Conservation (phyloP, 192 early-diverging fungal species). For the Linnemannia zychae region DNA sequence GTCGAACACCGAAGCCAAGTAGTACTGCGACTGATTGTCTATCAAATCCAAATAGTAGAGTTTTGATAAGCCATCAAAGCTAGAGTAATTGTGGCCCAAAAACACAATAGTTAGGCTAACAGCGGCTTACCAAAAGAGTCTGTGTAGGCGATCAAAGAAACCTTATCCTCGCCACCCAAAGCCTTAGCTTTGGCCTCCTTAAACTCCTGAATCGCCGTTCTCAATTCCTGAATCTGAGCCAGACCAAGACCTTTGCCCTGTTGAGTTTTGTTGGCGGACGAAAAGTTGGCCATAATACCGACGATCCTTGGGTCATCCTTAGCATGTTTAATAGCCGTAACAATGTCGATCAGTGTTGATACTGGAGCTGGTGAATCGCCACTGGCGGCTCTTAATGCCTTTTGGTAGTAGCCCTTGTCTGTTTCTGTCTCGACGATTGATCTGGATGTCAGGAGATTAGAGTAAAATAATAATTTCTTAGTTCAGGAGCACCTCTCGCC, state of each 20-base stretch:
- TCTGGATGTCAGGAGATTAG: too few species aligned
- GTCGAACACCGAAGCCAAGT: slow-evolving; percentile 74
- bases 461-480: background rate
- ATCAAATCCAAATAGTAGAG: background rate
- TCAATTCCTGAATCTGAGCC: slow-evolving; percentile 75
- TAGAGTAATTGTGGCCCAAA: too few species aligned
- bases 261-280: slow-evolving; percentile 32
- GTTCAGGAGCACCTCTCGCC: background rate
- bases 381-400: slow-evolving; percentile 34
- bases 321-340: slow-evolving; percentile 60
- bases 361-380: slow-evolving; percentile 33
- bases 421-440: slow-evolving; percentile 55
- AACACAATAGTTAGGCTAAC: background rate
- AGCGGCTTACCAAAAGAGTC: slow-evolving; percentile 74
- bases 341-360: slow-evolving; percentile 57
- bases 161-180: slow-evolving; percentile 58
- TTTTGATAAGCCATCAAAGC: too few species aligned
- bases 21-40: slow-evolving; percentile 75
- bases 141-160: slow-evolving; percentile 69
- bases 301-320: slow-evolving; percentile 64
- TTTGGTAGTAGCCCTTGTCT: slow-evolving; percentile 44
- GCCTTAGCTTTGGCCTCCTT: slow-evolving; percentile 63
- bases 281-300: slow-evolving; percentile 60
- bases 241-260: slow-evolving; percentile 53
- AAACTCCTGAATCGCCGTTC: slow-evolving; percentile 65